Evolutionary conservation across 2,329 filamentous ascomycete genomes (phyloP).

Genomic region (Sclerotinia borealis): DNA sequence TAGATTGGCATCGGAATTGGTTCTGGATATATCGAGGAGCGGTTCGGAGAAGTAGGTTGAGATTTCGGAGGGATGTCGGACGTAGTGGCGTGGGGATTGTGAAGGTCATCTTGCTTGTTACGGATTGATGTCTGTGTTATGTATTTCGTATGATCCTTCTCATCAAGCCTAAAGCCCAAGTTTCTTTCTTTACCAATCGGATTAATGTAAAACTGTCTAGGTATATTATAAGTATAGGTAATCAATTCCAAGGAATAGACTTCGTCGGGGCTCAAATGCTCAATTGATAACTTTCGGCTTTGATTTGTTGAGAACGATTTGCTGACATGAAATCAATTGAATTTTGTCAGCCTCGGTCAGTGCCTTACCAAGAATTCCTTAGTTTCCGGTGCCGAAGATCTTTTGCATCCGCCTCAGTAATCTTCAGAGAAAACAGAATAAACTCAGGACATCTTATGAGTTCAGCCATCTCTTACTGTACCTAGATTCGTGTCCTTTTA

Average conservation of each 20-base stretch:
- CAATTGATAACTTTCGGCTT: background rate
- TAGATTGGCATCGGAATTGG: conserved; percentile 26
- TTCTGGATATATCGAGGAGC: conserved; percentile 29
- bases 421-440: background rate
- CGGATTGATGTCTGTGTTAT: background rate
- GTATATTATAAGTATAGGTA: background rate
- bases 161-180: background rate
- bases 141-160: background rate
- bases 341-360: conserved; percentile 16
- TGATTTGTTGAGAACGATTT: conserved; percentile 9
- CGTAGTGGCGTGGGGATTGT: conserved; percentile 18
- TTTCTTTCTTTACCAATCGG: background rate
- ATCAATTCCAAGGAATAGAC: background rate
- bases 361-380: background rate
- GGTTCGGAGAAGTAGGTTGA: conserved; percentile 29
- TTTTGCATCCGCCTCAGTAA: background rate
- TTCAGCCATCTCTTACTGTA: background rate
- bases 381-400: background rate
- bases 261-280: background rate
- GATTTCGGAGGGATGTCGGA: conserved; percentile 28
- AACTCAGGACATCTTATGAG: background rate
- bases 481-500: background rate
- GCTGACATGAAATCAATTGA: conserved; percentile 19
- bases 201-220: background rate
- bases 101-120: conserved; percentile 6